Evolutionary conservation across 2,329 filamentous ascomycete species (phyloP), one percentile per base, ranked within the genome.

Genomic region (Parasarocladium wereldwijsianum): DNA sequence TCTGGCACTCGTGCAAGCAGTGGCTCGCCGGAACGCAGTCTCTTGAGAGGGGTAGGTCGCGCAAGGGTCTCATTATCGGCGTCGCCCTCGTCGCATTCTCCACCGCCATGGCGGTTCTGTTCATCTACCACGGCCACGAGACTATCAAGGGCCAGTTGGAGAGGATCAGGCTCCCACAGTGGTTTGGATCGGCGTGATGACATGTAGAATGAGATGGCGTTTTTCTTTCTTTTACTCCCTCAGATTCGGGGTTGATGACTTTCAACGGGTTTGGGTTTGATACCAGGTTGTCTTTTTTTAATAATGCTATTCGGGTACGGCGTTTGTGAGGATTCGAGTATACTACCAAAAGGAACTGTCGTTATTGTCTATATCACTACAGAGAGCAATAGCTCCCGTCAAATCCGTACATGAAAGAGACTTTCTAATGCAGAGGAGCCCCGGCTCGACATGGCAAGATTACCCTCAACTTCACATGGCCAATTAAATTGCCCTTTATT

Each of bases 21-120:
- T 53, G 45, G 48, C 33, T 40, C 4, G 32, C 38, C 7, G 38
- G 22, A 38, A 43, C 34, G 35, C 41, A 19, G 35, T 44, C 9
- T 38, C 43, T 17, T 26, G 30, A n/a, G 24, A 26, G 27, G n/a
- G 27, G 26, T 9, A 32, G 35, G 27, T 29, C 31, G 24, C 20
- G 33, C 5, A 26, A 33, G n/a, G 31, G 25, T 19, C 21, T 35
- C 22, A 17, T 37, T 13, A 23, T 48, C 17, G 32, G 42, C n/a
- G 33, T 40, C 21, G 38, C 43, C 24, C 34, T 39, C 4, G 18
- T 45, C n/a, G 38, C 42, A 17, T 40, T 49, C 23, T 32, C 46
- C 22, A 45, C 39, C 9, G 30, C 50, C 8, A 34, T 48, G 10
- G 35, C 50, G 12, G 38, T 44, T 2, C 38, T 44, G 19, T 17